Percentiles rank a stretch among this genome's conserved stretches.
Conservation (phyloP, 441 rosid species). For the Corymbia citriodora region DNA sequence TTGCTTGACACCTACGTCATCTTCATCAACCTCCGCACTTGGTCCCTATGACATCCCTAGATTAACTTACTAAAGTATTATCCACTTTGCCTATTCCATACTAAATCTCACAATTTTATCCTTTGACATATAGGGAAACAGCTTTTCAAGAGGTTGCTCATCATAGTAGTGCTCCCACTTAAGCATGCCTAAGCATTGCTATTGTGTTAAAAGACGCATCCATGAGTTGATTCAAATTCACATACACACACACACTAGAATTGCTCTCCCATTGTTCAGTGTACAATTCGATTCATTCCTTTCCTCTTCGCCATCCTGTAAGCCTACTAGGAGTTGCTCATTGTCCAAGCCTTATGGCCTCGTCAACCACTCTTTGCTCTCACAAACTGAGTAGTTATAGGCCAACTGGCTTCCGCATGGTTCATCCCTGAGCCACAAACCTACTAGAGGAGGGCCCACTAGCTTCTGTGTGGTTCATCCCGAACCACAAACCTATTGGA, state of each 20-base stretch:
- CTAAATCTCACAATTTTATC: rapidly evolving
- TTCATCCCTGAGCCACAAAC: too few relatives aligned
- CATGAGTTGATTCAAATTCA: too few relatives aligned
- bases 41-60: background rate
- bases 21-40: conserved; percentile 80
- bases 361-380: too few relatives aligned
- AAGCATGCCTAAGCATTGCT: rapidly evolving
- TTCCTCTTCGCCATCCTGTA: too few relatives aligned
- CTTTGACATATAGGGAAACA: too few relatives aligned
- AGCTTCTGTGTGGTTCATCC: too few relatives aligned
- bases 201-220: rapidly evolving
- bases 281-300: rapidly evolving
- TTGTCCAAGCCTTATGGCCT: too few relatives aligned
- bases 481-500: too few relatives aligned
- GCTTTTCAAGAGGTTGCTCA: rapidly evolving
- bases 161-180: rapidly evolving
- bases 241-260: rapidly evolving
- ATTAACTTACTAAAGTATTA: too few relatives aligned
- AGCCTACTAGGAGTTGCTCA: too few relatives aligned
- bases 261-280: rapidly evolving
- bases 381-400: rapidly evolving
- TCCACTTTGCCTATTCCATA: too few relatives aligned
- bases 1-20: conserved; percentile 55
- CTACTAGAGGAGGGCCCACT: too few relatives aligned
- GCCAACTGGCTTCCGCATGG: rapidly evolving